Evolutionary conservation across 495 filamentous ascomycete genomes (phyloP).

Genomic region (Neurospora sp.): DNA sequence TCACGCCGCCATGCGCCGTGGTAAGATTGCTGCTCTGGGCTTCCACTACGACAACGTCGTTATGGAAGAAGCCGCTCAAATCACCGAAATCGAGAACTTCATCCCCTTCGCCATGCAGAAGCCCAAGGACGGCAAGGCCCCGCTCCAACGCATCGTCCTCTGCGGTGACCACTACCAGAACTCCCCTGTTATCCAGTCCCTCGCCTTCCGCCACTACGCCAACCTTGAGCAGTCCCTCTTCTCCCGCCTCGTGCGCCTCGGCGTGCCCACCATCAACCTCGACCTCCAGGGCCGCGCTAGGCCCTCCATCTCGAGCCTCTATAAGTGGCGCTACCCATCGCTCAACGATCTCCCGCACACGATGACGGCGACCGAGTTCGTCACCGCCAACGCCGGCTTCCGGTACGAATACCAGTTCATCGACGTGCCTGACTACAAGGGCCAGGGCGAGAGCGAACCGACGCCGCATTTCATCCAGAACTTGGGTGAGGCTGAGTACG

Average conservation of each 20-base stretch:
- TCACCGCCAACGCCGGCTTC: conserved; percentile 82
- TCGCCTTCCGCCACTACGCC: conserved; percentile 92
- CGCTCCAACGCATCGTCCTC: conserved; percentile 79
- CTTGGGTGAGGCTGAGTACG: conserved; percentile 92
- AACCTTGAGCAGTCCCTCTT: conserved; percentile 95
- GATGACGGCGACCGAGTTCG: conserved; percentile 56
- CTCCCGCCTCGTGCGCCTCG: conserved; percentile 76
- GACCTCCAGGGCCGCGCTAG: conserved; percentile 89
- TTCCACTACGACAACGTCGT: conserved; percentile 97
- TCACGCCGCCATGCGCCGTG: conserved; percentile 92
- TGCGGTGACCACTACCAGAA: conserved; percentile 97
- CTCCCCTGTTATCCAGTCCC: conserved; percentile 87
- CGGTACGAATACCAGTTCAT: conserved; percentile 94
- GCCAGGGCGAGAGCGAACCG: conserved; percentile 76
- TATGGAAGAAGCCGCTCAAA: conserved; percentile 98
- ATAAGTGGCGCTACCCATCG: conserved; percentile 83
- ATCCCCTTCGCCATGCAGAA: conserved; percentile 87
- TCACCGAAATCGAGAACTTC: conserved; percentile 96
- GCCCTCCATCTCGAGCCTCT: conserved; percentile 76
- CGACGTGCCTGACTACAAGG: conserved; percentile 90
- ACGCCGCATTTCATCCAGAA: conserved; percentile 98
- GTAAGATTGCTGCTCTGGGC: conserved; percentile 81
- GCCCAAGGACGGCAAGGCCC: conserved; percentile 58
- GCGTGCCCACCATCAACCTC: conserved; percentile 79
- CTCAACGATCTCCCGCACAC: conserved; percentile 73